A percentile compares a stretch with the other conserved stretches of the same genome.
These are phyloP conservation scores for Stylosanthes scabra DNA, from an alignment of 331 rosid species.

Conservation along the genomic window DNA sequence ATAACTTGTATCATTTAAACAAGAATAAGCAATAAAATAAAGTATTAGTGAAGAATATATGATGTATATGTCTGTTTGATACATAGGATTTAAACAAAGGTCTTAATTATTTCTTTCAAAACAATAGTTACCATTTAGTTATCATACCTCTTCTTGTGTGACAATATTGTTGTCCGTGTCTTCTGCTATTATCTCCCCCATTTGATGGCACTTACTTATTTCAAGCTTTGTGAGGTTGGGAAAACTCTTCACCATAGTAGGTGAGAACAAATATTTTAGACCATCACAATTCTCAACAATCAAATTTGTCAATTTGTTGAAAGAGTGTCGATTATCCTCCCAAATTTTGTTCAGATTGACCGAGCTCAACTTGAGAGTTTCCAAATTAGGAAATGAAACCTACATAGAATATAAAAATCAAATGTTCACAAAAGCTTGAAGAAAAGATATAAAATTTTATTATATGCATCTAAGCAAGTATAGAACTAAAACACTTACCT, in stretches of 20 bases:
- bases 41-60: not conserved
- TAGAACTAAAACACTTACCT: too few relatives aligned
- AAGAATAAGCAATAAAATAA: too few relatives aligned
- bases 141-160: not conserved
- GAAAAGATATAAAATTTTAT: too few relatives aligned
- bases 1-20: not conserved
- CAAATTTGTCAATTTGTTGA: conserved; percentile 10
- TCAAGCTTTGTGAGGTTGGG: conserved; percentile 6
- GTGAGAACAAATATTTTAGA: conserved; percentile 15
- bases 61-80: too few relatives aligned
- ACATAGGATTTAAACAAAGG: not conserved
- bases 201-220: conserved; percentile 23
- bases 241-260: not conserved
- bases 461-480: too few relatives aligned
- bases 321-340: not conserved
- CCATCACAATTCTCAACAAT: conserved; percentile 8
- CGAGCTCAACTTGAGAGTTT: not conserved
- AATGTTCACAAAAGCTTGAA: not conserved
- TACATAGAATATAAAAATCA: conserved; percentile 6
- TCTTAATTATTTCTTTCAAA: not conserved
- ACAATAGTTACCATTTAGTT: too few relatives aligned
- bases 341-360: conserved; percentile 10
- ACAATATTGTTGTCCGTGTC: not conserved
- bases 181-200: conserved; percentile 31
- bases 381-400: conserved; percentile 27